A percentile compares a stretch with the other conserved stretches of the same genome.
These are phyloP conservation scores for Lavandula angustifolia DNA, from an alignment of 257 asterid species.

Conservation along the genomic window DNA sequence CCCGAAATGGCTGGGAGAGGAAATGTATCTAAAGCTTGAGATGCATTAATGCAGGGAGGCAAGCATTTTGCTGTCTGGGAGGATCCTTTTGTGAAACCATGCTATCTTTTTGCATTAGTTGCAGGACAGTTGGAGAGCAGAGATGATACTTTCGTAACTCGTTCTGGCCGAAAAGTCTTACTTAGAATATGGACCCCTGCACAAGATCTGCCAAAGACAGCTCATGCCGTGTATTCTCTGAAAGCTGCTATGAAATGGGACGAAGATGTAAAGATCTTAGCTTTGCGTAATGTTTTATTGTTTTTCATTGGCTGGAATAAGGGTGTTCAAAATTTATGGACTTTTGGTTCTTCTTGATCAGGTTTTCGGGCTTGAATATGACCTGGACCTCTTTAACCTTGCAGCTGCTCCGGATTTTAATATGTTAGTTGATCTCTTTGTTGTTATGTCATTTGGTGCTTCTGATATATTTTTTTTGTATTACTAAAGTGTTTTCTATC, in stretches of 20 bases:
- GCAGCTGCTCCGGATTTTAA: constrained; percentile 97
- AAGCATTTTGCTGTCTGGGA: constrained; percentile 80
- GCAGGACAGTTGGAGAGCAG: constrained; percentile 92
- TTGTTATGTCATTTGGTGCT: constrained; percentile 26
- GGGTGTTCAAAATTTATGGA: constrained; percentile 4
- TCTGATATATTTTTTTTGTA: not conserved
- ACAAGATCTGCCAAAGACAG: constrained; percentile 87
- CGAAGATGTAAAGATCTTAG: constrained; percentile 68
- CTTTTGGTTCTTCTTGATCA: constrained; percentile 33
- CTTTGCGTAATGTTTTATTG: constrained; percentile 25
- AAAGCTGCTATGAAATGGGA: constrained; percentile 99
- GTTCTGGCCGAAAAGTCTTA: constrained; percentile 77
- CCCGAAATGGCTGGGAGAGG: too few species aligned
- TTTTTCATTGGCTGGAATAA: constrained; percentile 13
- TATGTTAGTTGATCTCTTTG: constrained; percentile 57
- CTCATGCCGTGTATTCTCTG: constrained; percentile 93
- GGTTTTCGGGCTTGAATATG: constrained; percentile 98
- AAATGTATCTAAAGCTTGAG: constrained; percentile 5
- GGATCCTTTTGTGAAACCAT: constrained; percentile 93
- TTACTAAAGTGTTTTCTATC: constrained; percentile 25
- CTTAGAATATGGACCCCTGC: constrained; percentile 94
- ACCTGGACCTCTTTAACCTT: constrained; percentile 90
- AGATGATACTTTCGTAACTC: constrained; percentile 76
- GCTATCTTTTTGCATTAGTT: constrained; percentile 95
- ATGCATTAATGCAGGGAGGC: constrained; percentile 58